phyloP scores from a whole-genome alignment of 176 grass and related monocot species.

The Musa itinerans region DNA sequence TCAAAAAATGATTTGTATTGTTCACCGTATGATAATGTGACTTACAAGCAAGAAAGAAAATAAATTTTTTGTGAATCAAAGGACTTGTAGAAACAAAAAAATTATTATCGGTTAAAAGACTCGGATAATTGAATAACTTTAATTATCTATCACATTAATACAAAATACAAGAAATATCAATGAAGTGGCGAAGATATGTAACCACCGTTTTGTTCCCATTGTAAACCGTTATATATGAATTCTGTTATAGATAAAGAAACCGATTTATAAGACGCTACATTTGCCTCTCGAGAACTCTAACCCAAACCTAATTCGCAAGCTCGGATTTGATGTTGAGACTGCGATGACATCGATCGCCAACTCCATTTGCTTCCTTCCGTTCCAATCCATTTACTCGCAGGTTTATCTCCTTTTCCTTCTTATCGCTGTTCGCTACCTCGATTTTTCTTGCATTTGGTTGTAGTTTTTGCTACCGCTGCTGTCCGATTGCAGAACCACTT shows the following conservation, averaged over 20 bases:
- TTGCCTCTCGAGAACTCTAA: not conserved
- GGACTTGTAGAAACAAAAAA: not conserved
- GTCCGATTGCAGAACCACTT: not conserved
- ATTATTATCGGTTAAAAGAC: not conserved
- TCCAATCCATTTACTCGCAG: not conserved
- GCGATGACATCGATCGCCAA: conserved; percentile 4
- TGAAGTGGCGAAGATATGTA: too few species aligned
- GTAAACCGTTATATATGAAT: not conserved
- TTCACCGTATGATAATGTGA: too few species aligned
- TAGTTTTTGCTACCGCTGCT: not conserved
- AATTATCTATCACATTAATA: not conserved
- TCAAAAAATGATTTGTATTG: too few species aligned
- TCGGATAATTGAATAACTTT: not conserved
- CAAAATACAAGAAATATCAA: too few species aligned
- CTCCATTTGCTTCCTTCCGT: not conserved
- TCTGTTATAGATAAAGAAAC: not conserved
- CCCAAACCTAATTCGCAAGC: not conserved
- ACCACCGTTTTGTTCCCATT: not conserved
- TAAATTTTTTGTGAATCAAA: not conserved
- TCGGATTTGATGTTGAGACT: not conserved
- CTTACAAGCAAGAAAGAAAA: too few species aligned
- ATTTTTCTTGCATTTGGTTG: not conserved
- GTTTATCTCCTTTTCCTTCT: not conserved
- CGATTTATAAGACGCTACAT: not conserved
- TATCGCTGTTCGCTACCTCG: not conserved